Evolutionary conservation across 2,329 filamentous ascomycete species (phyloP).

Genomic region (Cladobotryum mycophilum): DNA sequence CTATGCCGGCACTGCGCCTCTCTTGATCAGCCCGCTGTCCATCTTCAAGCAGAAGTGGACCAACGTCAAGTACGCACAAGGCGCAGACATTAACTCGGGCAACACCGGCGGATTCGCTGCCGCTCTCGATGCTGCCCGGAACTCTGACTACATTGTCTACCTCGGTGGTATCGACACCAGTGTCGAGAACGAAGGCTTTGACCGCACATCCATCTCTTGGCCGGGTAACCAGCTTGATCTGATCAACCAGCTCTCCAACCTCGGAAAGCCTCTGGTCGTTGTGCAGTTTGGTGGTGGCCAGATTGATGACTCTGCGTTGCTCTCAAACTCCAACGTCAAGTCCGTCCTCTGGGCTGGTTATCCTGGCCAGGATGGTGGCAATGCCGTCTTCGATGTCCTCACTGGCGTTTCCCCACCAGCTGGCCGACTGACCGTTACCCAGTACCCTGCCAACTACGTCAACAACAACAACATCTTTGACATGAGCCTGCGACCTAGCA

Average conservation of each 20-base stretch:
- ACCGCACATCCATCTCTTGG: constrained; percentile 47
- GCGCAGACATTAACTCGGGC: constrained; percentile 21
- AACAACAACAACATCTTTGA: constrained; percentile 46
- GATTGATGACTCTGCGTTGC: constrained; percentile 45
- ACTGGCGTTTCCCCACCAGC: constrained; percentile 44
- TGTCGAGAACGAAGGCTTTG: constrained; percentile 45
- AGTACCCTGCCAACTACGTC: constrained; percentile 49
- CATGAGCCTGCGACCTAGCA: constrained; percentile 47
- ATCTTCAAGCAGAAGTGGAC: constrained; percentile 12
- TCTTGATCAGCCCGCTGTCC: constrained; percentile 12
- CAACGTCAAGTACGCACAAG: constrained; percentile 32
- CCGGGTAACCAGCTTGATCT: constrained; percentile 44
- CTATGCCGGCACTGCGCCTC: constrained; percentile 19
- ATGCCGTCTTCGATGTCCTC: constrained; percentile 48
- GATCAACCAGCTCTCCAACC: constrained; percentile 32
- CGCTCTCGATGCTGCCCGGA: constrained; percentile 33
- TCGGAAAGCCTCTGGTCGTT: constrained; percentile 45
- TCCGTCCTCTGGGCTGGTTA: constrained; percentile 53
- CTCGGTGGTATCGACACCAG: constrained; percentile 49
- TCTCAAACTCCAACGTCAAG: constrained; percentile 40
- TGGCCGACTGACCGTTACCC: constrained; percentile 48
- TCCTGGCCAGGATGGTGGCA: constrained; percentile 53
- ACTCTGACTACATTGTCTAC: constrained; percentile 47
- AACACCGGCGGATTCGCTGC: constrained; percentile 25
- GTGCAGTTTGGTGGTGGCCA: constrained; percentile 48